A percentile compares a stretch with the other conserved stretches of the same genome.
Evolutionary conservation across 106 monocot genomes (phyloP).

Genomic region (Platanthera zijinensis): DNA sequence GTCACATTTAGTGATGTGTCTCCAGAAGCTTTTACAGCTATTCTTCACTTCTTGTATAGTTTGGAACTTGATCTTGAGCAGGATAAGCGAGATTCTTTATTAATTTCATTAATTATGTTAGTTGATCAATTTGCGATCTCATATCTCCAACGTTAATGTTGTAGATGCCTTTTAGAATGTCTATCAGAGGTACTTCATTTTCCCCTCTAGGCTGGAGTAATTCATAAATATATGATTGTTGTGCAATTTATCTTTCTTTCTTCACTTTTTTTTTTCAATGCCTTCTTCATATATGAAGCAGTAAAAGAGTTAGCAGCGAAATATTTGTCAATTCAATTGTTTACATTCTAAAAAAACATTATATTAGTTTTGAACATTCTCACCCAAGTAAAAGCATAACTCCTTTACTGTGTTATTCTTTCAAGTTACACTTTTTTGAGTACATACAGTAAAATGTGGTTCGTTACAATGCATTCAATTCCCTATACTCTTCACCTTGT

Average conservation of each 20-base stretch:
- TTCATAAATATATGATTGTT: conserved; percentile 6
- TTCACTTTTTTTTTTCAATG: not conserved
- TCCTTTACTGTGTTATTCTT: not conserved
- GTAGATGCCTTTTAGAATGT: conserved; percentile 52
- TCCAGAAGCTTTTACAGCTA: conserved; percentile 46
- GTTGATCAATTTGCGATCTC: conserved; percentile 75
- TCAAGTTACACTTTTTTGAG: not conserved
- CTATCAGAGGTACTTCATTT: conserved; percentile 67
- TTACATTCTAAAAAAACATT: not conserved
- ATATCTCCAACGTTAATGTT: conserved; percentile 67
- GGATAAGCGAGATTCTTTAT: conserved; percentile 27
- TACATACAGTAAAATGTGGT: not conserved
- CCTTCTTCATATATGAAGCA: not conserved
- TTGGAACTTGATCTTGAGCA: conserved; percentile 50
- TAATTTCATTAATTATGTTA: conserved; percentile 63
- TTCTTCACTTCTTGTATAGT: conserved; percentile 83
- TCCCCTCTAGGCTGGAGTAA: not conserved
- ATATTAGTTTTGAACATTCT: not conserved
- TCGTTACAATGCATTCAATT: too few relatives aligned
- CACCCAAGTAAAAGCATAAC: too few relatives aligned
- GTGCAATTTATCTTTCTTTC: not conserved
- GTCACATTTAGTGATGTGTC: conserved; percentile 59
- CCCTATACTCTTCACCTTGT: not conserved
- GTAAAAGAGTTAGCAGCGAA: not conserved
- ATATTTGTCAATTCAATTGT: not conserved